Conservation (phyloP, 1,284 basidiomycete genomes). For the Apiotrichum brassicae region DNA sequence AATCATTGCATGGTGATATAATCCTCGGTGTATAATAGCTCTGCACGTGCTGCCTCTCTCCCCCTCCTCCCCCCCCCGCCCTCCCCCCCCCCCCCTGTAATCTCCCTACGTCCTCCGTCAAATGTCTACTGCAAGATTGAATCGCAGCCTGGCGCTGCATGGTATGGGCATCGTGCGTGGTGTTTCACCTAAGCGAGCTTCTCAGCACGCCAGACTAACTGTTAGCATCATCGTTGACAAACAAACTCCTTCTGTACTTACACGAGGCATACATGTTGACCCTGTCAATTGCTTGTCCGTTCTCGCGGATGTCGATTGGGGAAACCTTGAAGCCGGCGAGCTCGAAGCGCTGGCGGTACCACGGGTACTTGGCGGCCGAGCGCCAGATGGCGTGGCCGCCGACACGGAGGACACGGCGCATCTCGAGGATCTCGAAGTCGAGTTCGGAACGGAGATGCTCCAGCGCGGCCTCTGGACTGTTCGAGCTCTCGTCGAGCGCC, state of each 20-base stretch:
- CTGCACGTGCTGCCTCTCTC: too few relatives aligned
- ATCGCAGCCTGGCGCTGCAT: too few relatives aligned
- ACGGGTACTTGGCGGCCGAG: constrained; percentile 63
- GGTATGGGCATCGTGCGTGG: too few relatives aligned
- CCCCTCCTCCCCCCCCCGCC: too few relatives aligned
- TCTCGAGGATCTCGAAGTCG: constrained; percentile 59
- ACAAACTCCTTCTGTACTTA: constrained; percentile 25
- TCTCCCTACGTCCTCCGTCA: too few relatives aligned
- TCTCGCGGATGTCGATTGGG: constrained; percentile 50
- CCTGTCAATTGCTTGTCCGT: constrained; percentile 54
- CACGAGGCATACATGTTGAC: constrained; percentile 57
- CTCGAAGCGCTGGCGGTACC: constrained; percentile 61
- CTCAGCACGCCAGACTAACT: constrained; percentile 32
- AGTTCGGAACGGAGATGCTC: constrained; percentile 51
- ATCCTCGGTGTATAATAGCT: too few relatives aligned
- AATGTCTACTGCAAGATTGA: too few relatives aligned
- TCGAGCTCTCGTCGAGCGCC: constrained; percentile 44
- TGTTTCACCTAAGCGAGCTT: constrained; percentile 16
- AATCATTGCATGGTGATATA: too few relatives aligned
- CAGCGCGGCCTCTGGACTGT: constrained; percentile 39
- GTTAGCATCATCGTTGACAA: constrained; percentile 11
- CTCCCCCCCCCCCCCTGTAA: too few relatives aligned
- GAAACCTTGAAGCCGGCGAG: constrained; percentile 52
- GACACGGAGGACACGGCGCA: constrained; percentile 56
- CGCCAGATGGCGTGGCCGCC: constrained; percentile 67